A percentile compares a stretch with the other conserved stretches of the same genome.
Evolutionary conservation across 2,329 filamentous ascomycete species (phyloP).

Genomic region (Colletotrichum sp.): DNA sequence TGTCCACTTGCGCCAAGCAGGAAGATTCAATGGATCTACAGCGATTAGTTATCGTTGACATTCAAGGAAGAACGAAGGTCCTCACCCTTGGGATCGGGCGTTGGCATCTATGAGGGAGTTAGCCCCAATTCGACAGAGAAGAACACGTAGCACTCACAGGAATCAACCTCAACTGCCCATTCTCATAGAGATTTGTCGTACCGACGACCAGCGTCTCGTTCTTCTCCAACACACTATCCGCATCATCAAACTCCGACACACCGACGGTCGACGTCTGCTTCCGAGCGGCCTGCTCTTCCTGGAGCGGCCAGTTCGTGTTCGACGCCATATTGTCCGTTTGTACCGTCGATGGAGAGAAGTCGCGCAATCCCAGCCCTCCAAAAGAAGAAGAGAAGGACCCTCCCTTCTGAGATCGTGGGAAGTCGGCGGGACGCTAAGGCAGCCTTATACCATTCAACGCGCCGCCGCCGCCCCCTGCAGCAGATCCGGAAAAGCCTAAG

Average conservation of each 20-base stretch:
- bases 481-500: not conserved
- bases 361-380: not conserved
- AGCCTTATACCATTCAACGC: constrained; percentile 9
- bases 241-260: not conserved
- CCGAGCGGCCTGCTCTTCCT: constrained; percentile 5
- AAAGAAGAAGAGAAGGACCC: not conserved
- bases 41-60: not conserved
- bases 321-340: not conserved
- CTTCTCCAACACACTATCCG: not conserved
- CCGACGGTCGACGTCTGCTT: not conserved
- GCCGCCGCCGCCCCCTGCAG: not conserved
- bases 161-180: constrained; percentile 24
- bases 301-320: constrained; percentile 13
- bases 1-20: constrained; percentile 33
- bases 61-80: not conserved
- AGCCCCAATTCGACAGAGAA: not conserved
- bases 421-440: not conserved
- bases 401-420: not conserved
- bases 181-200: constrained; percentile 23
- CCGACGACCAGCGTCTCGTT: constrained; percentile 25
- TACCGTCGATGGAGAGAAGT: not conserved
- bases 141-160: constrained; percentile 16
- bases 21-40: constrained; percentile 34
- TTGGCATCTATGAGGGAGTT: constrained; percentile 24
- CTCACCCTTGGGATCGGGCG: constrained; percentile 33